Evolutionary conservation across 257 asterid genomes (phyloP).

Genomic region (Pogostemon cablin): DNA sequence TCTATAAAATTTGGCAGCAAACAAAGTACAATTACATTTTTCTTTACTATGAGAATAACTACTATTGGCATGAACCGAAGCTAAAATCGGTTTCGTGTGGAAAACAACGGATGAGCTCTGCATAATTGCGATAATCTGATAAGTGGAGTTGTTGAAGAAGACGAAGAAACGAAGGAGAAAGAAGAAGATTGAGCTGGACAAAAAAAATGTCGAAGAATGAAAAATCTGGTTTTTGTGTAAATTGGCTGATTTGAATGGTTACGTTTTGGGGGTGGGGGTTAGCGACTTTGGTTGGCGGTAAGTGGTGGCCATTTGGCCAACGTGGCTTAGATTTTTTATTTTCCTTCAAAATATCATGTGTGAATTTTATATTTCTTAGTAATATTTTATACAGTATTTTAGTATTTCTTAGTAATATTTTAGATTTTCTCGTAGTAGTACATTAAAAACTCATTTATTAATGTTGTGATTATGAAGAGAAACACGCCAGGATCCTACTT

Average conservation of each 20-base stretch:
- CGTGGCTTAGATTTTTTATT: constrained; percentile 48
- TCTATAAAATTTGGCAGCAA: constrained; percentile 45
- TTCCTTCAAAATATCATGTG: not conserved
- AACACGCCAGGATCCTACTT: too few relatives aligned
- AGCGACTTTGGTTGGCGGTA: constrained; percentile 38
- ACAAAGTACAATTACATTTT: constrained; percentile 28
- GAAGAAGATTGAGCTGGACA: not conserved
- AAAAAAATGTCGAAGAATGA: not conserved
- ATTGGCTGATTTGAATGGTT: constrained; percentile 20
- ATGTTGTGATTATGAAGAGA: too few relatives aligned
- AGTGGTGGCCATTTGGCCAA: constrained; percentile 70
- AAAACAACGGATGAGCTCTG: constrained; percentile 60
- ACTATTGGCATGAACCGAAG: constrained; percentile 52
- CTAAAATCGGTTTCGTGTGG: constrained; percentile 60
- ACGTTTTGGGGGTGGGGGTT: not conserved
- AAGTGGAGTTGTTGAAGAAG: constrained; percentile 27
- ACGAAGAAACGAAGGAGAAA: constrained; percentile 10
- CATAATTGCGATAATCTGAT: constrained; percentile 46
- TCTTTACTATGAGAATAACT: constrained; percentile 28
- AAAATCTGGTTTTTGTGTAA: not conserved
- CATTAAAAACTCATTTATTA: too few relatives aligned
- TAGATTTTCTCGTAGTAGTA: too few relatives aligned
- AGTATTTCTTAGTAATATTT: not conserved
- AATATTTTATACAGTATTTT: too few relatives aligned
- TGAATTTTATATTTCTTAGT: not conserved